Percentiles rank a stretch among this genome's conserved stretches.
These are phyloP conservation scores for Calycina marina DNA, from an alignment of 2,329 filamentous ascomycete species.

Conservation along the genomic window DNA sequence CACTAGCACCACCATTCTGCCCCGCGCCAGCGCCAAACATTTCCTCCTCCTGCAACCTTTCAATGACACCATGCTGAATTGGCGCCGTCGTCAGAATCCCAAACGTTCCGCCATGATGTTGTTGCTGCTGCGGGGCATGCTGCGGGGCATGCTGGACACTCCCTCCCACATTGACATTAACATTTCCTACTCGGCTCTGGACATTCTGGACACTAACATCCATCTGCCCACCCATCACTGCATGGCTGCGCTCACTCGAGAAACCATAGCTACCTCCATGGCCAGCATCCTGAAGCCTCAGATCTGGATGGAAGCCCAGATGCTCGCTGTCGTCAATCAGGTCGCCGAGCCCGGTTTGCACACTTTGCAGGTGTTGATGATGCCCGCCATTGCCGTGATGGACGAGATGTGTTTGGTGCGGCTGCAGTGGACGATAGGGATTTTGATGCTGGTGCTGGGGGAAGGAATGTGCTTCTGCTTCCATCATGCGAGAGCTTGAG, in stretches of 20 bases:
- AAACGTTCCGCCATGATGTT: constrained; percentile 27
- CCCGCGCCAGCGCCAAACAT: too few relatives aligned
- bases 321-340: too few relatives aligned
- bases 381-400: too few relatives aligned
- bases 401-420: constrained; percentile 20
- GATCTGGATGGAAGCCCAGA: constrained; percentile 24
- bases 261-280: too few relatives aligned
- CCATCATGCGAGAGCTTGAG: constrained; percentile 17
- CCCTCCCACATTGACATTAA: constrained; percentile 23
- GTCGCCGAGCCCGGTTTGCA: too few relatives aligned
- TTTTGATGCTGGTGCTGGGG: constrained; percentile 20
- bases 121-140: constrained; percentile 25
- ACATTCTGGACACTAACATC: too few relatives aligned
- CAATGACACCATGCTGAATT: constrained; percentile 22
- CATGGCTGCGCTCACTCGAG: too few relatives aligned
- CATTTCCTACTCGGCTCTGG: constrained; percentile 23
- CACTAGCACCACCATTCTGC: constrained; percentile 23
- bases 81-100: constrained; percentile 28
- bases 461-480: constrained; percentile 17
- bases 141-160: constrained; percentile 17
- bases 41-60: constrained; percentile 25
- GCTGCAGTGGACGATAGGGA: constrained; percentile 19
- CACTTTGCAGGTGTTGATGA: too few relatives aligned
- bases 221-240: too few relatives aligned
- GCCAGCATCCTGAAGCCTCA: constrained; percentile 23